Base-by-base conservation (phyloP, 208 protist genomes). In the Porcisia hertigi region DNA sequence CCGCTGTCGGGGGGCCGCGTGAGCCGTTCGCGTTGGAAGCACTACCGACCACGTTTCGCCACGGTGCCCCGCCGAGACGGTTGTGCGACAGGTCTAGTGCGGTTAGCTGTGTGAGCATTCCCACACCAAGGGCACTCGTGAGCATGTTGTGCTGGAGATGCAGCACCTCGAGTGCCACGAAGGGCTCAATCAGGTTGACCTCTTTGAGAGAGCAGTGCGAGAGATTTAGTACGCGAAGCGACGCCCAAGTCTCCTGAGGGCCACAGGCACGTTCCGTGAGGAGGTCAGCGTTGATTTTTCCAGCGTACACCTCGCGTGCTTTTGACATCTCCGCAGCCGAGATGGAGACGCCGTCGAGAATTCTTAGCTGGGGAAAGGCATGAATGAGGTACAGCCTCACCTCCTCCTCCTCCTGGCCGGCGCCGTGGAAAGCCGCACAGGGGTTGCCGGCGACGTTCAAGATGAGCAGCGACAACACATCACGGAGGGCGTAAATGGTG, bases 391-490 rank as follows among this genome's bases (percentile, higher is more conserved):
- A 98, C 45, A 82, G 73, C 6, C 97, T 86, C 73, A 92, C 94
- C 52, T 94, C 87, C 5, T 45, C 41, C 69, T 69, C 55, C 58
- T 81, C 36, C 20, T 79, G 63, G 45, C 60, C 18, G 18, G 52
- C 53, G 25, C 25, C 5, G 69, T 41, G 47, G 36, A 14, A 64
- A 47, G 25, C 12, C 25, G 30, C 80, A 63, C 85, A 88, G 0
- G 93, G 90, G 75, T 99, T 99, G 5, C 94, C 94, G 18, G 75
- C 81, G 3, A 98, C 77, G 82, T 98, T 96, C 9, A 99, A 75
- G 23, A 98, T 97, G 39, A 97, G 87, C 53, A 99, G 91, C 69
- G 89, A 86, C 2, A 80, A 77, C 53, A 98, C 73, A 16, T 84
- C 82, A 47, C 88, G 82, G 73, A 99, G 83, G 4, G 83, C 83